Percentiles rank a stretch among this genome's conserved stretches.
Conservation (phyloP, 2,329 filamentous ascomycete genomes). For the Fusarium sp. region DNA sequence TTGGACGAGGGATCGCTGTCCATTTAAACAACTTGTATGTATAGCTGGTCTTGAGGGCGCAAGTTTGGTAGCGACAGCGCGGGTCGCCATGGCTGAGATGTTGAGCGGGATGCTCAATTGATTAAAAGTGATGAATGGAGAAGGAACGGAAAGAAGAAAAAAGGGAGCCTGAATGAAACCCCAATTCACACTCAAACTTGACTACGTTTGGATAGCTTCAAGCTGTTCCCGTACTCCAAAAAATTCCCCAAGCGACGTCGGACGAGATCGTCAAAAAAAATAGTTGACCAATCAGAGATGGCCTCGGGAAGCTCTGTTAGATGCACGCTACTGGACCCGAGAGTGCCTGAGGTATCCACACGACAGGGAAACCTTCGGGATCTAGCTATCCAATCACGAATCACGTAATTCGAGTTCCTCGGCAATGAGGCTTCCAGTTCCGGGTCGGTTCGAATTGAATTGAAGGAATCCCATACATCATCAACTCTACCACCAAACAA, state of each 20-base stretch:
- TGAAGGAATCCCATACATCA: conserved; percentile 43
- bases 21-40: conserved; percentile 45
- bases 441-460: conserved; percentile 37
- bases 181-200: conserved; percentile 15
- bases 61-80: conserved; percentile 44
- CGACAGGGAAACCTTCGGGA: conserved; percentile 50
- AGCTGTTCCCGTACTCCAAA: conserved; percentile 24
- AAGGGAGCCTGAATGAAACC: neutral
- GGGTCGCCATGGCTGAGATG: conserved; percentile 49
- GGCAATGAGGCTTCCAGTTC: conserved; percentile 59
- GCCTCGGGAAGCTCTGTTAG: conserved; percentile 8
- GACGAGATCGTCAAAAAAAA: conserved; percentile 27
- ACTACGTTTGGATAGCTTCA: conserved; percentile 30
- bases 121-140: neutral
- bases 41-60: conserved; percentile 45
- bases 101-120: conserved; percentile 7
- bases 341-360: conserved; percentile 36
- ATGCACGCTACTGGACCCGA: conserved; percentile 49
- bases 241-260: conserved; percentile 50
- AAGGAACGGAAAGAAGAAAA: neutral
- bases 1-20: conserved; percentile 43
- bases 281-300: conserved; percentile 51
- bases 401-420: conserved; percentile 64
- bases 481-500: conserved; percentile 34
- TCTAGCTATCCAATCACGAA: conserved; percentile 60